Conservation (phyloP, 78 protist genomes). For the Ministeria vibrans region DNA sequence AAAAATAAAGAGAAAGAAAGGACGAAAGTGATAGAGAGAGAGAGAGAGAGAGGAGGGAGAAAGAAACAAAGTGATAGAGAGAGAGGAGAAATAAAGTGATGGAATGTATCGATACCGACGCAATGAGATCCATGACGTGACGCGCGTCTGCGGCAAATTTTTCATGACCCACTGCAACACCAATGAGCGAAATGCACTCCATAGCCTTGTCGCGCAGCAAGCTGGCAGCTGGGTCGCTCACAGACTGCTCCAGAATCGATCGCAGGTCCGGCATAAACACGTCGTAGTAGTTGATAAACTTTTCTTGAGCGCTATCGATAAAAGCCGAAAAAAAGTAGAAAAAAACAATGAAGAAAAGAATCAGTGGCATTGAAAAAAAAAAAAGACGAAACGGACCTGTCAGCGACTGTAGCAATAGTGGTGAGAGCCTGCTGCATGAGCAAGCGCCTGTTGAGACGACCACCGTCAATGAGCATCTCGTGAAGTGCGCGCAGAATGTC, state of each 20-base stretch:
- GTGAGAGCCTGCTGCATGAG: constrained; percentile 34
- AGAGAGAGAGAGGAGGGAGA: no score
- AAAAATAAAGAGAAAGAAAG: no score
- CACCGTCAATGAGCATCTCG: constrained; percentile 21
- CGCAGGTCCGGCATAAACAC: constrained; percentile 64
- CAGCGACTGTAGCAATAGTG: constrained; percentile 28
- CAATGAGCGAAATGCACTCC: constrained; percentile 81
- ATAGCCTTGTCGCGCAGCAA: constrained; percentile 77
- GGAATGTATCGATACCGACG: not conserved
- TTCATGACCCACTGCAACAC: constrained; percentile 81
- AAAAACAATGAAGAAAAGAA: not conserved
- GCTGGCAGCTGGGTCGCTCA: constrained; percentile 9
- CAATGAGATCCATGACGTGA: constrained; percentile 56
- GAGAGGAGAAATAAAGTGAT: no score
- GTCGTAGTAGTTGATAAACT: constrained; percentile 53
- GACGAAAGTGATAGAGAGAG: no score
- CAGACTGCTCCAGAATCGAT: constrained; percentile 25
- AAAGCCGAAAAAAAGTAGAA: not conserved
- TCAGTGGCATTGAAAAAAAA: not conserved
- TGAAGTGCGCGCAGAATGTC: constrained; percentile 1
- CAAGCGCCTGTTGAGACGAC: no score
- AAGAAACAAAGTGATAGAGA: no score
- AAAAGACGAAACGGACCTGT: no score
- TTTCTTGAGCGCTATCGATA: constrained; percentile 8
- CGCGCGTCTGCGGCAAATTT: constrained; percentile 49